These are phyloP conservation scores for Astragalus membranaceus DNA, from an alignment of 306 rosid genomes.

Conservation along the genomic window DNA sequence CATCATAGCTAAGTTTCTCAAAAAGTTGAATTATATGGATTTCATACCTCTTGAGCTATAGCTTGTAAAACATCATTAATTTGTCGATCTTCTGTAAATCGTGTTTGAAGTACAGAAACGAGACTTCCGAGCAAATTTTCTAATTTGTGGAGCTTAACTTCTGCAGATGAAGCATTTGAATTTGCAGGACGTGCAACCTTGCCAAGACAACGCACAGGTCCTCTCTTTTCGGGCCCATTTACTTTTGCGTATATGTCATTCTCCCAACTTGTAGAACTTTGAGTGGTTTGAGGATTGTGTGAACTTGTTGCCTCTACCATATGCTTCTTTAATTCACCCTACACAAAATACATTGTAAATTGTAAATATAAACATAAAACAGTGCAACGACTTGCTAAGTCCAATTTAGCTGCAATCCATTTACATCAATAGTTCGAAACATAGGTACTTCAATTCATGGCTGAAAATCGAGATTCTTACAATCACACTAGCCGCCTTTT, in stretches of 20 bases:
- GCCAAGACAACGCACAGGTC: not conserved
- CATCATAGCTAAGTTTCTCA: not conserved
- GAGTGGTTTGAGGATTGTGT: not conserved
- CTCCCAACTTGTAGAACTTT: not conserved
- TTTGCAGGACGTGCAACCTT: not conserved
- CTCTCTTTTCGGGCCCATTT: not conserved
- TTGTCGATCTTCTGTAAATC: not conserved
- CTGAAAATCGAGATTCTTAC: not conserved
- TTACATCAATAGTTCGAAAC: not conserved
- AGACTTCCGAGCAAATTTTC: constrained; percentile 6
- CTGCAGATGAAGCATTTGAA: not conserved
- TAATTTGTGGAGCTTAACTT: not conserved
- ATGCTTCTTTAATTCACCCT: constrained; percentile 11
- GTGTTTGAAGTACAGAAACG: constrained; percentile 5
- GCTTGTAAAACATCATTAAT: constrained; percentile 1
- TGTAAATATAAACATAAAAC: not conserved
- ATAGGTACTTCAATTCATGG: not conserved
- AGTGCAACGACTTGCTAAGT: not conserved
- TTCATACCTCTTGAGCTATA: constrained; percentile 13
- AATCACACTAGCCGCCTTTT: constrained; percentile 5
- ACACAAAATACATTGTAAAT: not conserved
- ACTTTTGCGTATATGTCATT: not conserved
- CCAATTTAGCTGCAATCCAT: not conserved
- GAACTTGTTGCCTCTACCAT: not conserved
- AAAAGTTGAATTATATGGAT: not conserved